Base-by-base conservation (phyloP, 73 alveolate genomes). In the Symbiodinium pilosum region DNA sequence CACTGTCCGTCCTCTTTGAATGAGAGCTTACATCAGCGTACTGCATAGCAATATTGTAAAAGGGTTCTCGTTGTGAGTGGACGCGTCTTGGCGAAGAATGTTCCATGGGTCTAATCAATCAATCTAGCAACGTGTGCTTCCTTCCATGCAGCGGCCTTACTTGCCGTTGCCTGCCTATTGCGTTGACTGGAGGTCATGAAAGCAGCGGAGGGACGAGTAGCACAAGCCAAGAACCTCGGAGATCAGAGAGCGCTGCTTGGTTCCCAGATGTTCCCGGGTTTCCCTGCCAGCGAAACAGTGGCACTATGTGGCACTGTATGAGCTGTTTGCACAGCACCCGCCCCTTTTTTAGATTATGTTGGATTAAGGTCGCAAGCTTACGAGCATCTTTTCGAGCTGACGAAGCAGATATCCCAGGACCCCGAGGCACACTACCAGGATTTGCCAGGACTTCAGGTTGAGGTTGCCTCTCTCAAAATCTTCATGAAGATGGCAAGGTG, bases 201-300 rank as follows among this genome's bases (percentile, higher is more conserved):
- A 56, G 97, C 97, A 1, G 97, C 97, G 16, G 97, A 91, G 36
- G 97, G 97, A 16, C 97, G 97, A 12, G 97, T 91, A 56, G 87
- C 97, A 1, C 97, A 91, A 69, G 97, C 97, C 41, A 91, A 91
- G 88, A 91, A 91, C 52, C 38, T 91, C 75, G 97, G 97, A 42
- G 97, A 91, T n/a, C 88, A 69, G 39, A 71, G 97, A 18, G 97
- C 97, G 3, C 52, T 91, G 97, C 44, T 28, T 28, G 81, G 38
- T 38, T 28, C 81, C 3, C 81, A 64, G 81, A 34, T 24, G 20
- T n/a, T 54, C 71, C 18, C 71, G 4, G 73, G 12, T 9, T 9
- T 26, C 2, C 6, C 12, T 9, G n/a, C n/a, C n/a, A n/a, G n/a
- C n/a, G n/a, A n/a, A n/a, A n/a, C n/a, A n/a, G n/a, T n/a, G n/a